Percentiles rank a stretch among this genome's conserved stretches.
Conservation (phyloP, 2,329 filamentous ascomycete genomes). For the Pleurostoma richardsiae region DNA sequence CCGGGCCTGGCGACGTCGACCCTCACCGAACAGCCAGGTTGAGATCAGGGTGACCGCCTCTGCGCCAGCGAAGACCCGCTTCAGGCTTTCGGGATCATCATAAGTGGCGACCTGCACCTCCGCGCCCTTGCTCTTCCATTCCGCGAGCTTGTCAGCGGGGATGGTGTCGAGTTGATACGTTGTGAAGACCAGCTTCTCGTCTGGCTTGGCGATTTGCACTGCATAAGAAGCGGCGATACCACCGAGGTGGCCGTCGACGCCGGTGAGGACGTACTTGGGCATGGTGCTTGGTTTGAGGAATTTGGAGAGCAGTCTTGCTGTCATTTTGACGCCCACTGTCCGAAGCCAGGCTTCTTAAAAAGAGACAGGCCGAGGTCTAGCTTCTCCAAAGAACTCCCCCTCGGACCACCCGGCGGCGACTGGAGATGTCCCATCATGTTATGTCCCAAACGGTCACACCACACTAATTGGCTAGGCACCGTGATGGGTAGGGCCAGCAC, state of each 20-base stretch:
- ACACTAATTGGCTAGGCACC: too few relatives aligned
- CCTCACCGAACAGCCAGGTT: constrained; percentile 11
- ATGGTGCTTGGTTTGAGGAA: neutral
- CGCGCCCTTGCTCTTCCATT: constrained; percentile 4
- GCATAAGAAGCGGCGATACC: constrained; percentile 9
- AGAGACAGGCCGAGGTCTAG: too few relatives aligned
- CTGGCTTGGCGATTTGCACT: constrained; percentile 7
- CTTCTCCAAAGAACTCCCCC: too few relatives aligned
- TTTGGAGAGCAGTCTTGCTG: too few relatives aligned
- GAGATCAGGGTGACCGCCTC: constrained; percentile 14
- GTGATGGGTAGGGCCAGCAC: too few relatives aligned
- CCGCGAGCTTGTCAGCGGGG: constrained; percentile 2
- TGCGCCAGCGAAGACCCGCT: constrained; percentile 11
- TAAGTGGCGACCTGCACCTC: constrained; percentile 9
- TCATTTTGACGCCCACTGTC: too few relatives aligned
- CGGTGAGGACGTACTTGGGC: constrained; percentile 11
- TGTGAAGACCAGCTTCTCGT: constrained; percentile 10
- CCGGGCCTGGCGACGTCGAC: constrained; percentile 9
- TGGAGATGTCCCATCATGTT: too few relatives aligned
- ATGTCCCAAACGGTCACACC: too few relatives aligned
- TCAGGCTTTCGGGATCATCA: constrained; percentile 9
- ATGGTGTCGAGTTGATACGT: constrained; percentile 3
- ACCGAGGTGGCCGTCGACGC: constrained; percentile 11
- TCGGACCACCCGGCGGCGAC: too few relatives aligned
- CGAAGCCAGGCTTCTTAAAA: too few relatives aligned